These are phyloP conservation scores for Lojkania enalia DNA, from an alignment of 2,329 filamentous ascomycete species.

Conservation along the genomic window DNA sequence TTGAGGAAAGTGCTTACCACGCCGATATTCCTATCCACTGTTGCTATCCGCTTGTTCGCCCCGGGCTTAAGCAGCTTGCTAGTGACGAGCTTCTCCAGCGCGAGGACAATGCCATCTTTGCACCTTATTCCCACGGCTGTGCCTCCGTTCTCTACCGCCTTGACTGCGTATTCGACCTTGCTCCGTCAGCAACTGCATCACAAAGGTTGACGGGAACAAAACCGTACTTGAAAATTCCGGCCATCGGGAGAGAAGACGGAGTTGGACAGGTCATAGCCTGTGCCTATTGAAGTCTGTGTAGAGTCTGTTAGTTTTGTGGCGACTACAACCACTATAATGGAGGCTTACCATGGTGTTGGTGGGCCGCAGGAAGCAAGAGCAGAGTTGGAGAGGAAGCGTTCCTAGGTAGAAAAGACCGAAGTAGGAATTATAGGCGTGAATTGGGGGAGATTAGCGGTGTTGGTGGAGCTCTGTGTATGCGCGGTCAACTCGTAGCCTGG, in stretches of 20 bases:
- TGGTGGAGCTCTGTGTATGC: conserved; percentile 33
- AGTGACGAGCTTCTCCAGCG: conserved; percentile 92
- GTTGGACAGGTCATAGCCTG: conserved; percentile 98
- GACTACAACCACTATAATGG: conserved; percentile 13
- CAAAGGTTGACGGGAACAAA: background rate
- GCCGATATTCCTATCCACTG: conserved; percentile 89
- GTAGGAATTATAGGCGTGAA: too few relatives aligned
- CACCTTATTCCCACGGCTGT: conserved; percentile 95
- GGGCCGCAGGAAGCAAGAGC: conserved; percentile 4
- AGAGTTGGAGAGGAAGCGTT: too few relatives aligned
- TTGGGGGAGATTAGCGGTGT: conserved; percentile 19
- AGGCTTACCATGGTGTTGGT: conserved; percentile 34
- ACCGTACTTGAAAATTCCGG: conserved; percentile 87
- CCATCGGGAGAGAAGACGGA: conserved; percentile 99
- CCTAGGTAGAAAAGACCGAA: too few relatives aligned
- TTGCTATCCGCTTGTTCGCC: conserved; percentile 96
- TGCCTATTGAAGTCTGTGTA: conserved; percentile 94
- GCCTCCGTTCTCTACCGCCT: conserved; percentile 97
- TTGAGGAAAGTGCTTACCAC: conserved; percentile 65
- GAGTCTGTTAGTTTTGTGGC: conserved; percentile 24
- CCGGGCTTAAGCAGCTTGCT: conserved; percentile 94
- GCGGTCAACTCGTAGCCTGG: conserved; percentile 36
- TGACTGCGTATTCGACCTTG: conserved; percentile 90
- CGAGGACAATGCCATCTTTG: conserved; percentile 95
- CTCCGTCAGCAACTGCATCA: conserved; percentile 16